phyloP scores from a whole-genome alignment of 208 protist species.

The Wallacemonas sp. region DNA sequence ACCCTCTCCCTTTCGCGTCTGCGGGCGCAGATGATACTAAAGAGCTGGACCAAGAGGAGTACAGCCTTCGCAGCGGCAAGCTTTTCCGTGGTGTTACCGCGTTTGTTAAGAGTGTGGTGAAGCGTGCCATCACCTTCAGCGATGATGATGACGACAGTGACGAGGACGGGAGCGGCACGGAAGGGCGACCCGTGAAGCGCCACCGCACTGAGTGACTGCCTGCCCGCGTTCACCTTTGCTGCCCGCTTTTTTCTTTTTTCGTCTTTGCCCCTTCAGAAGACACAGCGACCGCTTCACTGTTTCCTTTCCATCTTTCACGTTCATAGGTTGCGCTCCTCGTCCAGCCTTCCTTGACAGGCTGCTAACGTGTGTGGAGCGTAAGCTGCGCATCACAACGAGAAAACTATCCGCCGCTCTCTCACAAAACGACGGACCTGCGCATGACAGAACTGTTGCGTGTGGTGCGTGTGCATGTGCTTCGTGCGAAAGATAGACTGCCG shows the following conservation, averaged over 20 bases:
- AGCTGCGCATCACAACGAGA: no score
- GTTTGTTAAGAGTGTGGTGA: constrained; percentile 42
- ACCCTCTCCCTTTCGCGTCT: not conserved
- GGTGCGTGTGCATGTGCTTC: no score
- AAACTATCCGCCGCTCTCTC: no score
- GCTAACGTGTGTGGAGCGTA: no score
- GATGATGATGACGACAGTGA: constrained; percentile 23
- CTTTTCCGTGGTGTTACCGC: constrained; percentile 19
- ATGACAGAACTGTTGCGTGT: no score
- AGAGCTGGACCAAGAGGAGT: constrained; percentile 3
- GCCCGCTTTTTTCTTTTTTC: not conserved
- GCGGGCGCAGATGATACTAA: not conserved
- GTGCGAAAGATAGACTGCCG: no score
- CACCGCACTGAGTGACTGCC: constrained; percentile 3
- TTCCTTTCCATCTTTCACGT: not conserved
- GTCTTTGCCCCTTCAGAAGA: not conserved
- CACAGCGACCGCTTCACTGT: not conserved
- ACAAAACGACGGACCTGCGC: no score
- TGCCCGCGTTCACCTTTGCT: no score
- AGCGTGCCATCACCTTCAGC: constrained; percentile 37
- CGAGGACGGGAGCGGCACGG: not conserved
- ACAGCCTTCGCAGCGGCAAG: constrained; percentile 16
- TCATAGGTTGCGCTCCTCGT: no score
- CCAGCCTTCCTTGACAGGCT: no score
- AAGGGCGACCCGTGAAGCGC: constrained; percentile 15